Percentiles rank a stretch among this genome's conserved stretches.
phyloP scores from a whole-genome alignment of 2,329 filamentous ascomycete species.

The Pestalotiopsis sp. region DNA sequence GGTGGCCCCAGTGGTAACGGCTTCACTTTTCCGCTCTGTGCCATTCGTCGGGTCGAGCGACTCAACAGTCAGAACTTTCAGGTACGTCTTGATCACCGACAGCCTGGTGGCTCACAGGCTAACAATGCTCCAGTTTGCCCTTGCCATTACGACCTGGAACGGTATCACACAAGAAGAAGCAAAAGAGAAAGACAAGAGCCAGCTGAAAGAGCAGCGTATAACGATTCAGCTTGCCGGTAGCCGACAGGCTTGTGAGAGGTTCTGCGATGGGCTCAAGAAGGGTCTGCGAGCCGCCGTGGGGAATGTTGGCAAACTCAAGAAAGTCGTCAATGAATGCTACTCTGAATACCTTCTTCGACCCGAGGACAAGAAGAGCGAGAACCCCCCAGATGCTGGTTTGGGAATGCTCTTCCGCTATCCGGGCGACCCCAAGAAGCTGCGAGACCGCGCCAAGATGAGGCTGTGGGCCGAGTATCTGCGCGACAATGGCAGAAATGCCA shows the following conservation, averaged over 20 bases:
- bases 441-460: constrained; percentile 95
- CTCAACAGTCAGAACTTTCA: constrained; percentile 89
- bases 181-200: constrained; percentile 47
- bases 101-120: constrained; percentile 16
- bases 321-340: constrained; percentile 83
- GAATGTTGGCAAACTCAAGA: constrained; percentile 82
- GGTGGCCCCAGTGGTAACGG: constrained; percentile 93
- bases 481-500: constrained; percentile 93
- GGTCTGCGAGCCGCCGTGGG: constrained; percentile 85
- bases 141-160: constrained; percentile 97
- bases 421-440: constrained; percentile 89
- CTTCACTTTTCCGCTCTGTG: constrained; percentile 90
- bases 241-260: constrained; percentile 86
- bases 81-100: constrained; percentile 39
- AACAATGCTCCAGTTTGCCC: constrained; percentile 66
- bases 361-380: constrained; percentile 62
- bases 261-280: constrained; percentile 94
- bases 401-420: constrained; percentile 94
- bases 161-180: constrained; percentile 57
- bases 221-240: constrained; percentile 90
- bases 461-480: constrained; percentile 95
- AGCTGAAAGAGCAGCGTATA: constrained; percentile 74
- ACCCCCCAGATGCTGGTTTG: constrained; percentile 87
- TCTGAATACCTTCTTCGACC: constrained; percentile 78
- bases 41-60: constrained; percentile 88